phyloP scores from a whole-genome alignment of 345 rosid species.

The Pugionium dolabratum region DNA sequence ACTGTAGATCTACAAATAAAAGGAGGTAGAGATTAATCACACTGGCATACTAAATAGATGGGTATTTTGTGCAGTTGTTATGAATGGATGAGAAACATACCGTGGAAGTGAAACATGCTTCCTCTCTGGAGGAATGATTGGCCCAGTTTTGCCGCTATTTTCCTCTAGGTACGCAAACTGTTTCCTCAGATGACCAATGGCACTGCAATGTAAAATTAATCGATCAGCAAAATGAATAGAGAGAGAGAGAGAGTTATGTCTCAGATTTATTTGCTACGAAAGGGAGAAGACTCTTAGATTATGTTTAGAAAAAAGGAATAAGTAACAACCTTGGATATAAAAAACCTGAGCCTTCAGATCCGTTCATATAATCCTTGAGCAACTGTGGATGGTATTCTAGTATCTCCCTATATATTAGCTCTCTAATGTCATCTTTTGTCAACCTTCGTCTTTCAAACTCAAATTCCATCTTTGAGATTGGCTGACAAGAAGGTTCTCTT shows the following conservation, averaged over 20 bases:
- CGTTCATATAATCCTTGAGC: conserved; percentile 77
- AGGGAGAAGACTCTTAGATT: not conserved
- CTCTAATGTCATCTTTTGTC: conserved; percentile 81
- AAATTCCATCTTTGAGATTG: conserved; percentile 83
- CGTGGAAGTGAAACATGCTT: conserved; percentile 61
- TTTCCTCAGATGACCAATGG: conserved; percentile 77
- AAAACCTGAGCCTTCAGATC: conserved; percentile 74
- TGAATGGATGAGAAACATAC: conserved; percentile 14
- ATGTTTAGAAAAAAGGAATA: conserved; percentile 3
- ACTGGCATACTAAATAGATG: conserved; percentile 14
- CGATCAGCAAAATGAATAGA: conserved; percentile 7
- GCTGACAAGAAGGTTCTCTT: conserved; percentile 88
- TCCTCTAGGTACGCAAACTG: conserved; percentile 91
- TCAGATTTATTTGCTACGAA: too few relatives aligned
- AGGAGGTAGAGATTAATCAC: conserved; percentile 8
- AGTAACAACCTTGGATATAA: conserved; percentile 80
- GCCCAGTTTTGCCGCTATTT: conserved; percentile 77
- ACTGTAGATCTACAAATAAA: conserved; percentile 58
- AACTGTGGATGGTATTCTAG: conserved; percentile 91
- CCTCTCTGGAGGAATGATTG: conserved; percentile 81
- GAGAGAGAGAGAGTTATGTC: not conserved
- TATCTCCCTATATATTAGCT: conserved; percentile 77
- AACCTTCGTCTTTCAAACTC: conserved; percentile 91
- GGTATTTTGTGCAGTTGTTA: not conserved
- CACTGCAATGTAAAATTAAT: conserved; percentile 54